Conservation (phyloP, 1,139 yeast genomes). For the Pichia sp. region DNA sequence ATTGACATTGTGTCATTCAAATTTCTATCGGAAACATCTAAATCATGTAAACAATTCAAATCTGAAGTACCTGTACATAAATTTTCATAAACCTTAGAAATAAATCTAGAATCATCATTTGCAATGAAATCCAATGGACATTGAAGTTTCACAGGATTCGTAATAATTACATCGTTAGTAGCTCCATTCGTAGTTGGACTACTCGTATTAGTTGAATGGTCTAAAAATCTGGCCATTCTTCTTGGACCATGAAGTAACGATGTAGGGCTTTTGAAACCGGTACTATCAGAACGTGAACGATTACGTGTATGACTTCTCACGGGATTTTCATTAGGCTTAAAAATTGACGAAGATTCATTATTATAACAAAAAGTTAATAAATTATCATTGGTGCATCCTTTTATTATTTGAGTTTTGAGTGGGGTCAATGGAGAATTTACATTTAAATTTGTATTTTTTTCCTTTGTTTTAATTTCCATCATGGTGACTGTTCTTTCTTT, state of each 20-base stretch:
- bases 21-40: constrained; percentile 9
- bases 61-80: constrained; percentile 22
- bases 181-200: neutral
- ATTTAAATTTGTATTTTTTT: constrained; percentile 15
- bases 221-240: constrained; percentile 19
- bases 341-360: constrained; percentile 22
- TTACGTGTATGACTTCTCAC: neutral
- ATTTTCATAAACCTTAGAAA: constrained; percentile 24
- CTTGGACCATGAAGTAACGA: constrained; percentile 13
- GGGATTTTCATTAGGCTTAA: neutral
- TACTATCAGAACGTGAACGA: constrained; percentile 1
- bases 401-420: constrained; percentile 59
- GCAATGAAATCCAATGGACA: constrained; percentile 31
- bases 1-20: constrained; percentile 22
- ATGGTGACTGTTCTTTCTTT: constrained; percentile 53
- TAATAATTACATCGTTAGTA: constrained; percentile 26
- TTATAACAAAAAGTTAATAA: constrained; percentile 54
- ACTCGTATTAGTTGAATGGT: constrained; percentile 2
- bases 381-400: constrained; percentile 55
- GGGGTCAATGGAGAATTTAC: constrained; percentile 27
- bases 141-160: constrained; percentile 31
- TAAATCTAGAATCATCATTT: constrained; percentile 26
- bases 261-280: constrained; percentile 16
- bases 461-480: constrained; percentile 55
- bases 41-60: constrained; percentile 21